Evolutionary conservation across 169 alveolate species (phyloP), one percentile per base, ranked within the genome.

Genomic region (Pseudocohnilembus persalinus): DNA sequence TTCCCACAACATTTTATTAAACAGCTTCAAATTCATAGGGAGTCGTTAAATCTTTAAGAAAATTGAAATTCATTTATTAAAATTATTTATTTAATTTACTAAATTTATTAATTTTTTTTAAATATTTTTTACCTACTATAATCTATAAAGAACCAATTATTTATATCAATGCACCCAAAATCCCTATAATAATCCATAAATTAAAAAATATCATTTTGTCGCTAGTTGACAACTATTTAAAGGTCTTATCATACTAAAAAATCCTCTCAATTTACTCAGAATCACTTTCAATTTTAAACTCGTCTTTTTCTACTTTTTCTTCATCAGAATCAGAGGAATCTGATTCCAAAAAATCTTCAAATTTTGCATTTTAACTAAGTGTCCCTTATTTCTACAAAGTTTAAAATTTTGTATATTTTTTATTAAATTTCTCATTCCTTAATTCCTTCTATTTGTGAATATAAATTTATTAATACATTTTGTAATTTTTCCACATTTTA

Each of bases 401-500:
- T 6, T 73, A 73, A 73, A 73, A 73, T 73, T 73, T 29, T 28
- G 28, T n/a, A 73, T 26, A 73, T 73, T 29, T n/a, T 73, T 73
- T 29, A 11, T n/a, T 6, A 26, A 15, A n/a, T 73, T 73, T 1
- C 31, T 15, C 6, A 4, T 73, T 4, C 26, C 26, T 15, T 73
- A 4, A 15, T 26, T 29, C 29, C 26, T 28, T 73, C 31, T n/a
- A 1, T n/a, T n/a, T 15, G 20, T n/a, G 6, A 73, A 26, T 73
- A 28, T 73, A n/a, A 73, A 73, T 15, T 73, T 15, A 49, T 49
- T 49, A 49, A 49, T 49, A 49, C 4, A 20, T 73, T 26, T 6
- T 73, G 76, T 73, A 73, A 6, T 73, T 73, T n/a, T 73, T 73
- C 76, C 76, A 26, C 32, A 73, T 73, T n/a, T 73, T 29, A 29